Base-by-base conservation (phyloP, 306 rosid species). In the Adenanthera pavonina region DNA sequence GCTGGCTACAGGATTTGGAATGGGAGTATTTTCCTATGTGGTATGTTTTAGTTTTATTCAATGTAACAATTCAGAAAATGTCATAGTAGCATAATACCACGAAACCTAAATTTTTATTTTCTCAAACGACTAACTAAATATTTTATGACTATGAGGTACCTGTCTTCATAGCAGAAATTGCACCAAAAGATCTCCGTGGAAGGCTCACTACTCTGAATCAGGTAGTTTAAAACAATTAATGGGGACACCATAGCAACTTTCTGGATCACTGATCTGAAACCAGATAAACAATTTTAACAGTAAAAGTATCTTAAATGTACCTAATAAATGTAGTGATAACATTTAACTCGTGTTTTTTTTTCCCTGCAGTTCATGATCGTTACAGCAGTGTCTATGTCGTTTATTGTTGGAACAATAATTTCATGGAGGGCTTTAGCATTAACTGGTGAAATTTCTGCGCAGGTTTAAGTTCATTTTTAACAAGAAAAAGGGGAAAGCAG, bases 1-100 rank as follows among this genome's bases (percentile, higher is more conserved):
- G 88, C 83, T 93, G 78, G 92, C 93, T 77, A 95, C 96, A n/a
- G 99, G 99, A 84, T 95, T 90, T 78, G 99, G 97, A 87, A 95
- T 95, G 98, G 99, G 99, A 82, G 88, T 93, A 44, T 95, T 89
- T 81, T 95, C 98, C 52, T 95, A 84, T 40, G 97, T 93, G 91
- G 99, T 95, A 67, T 43, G 82, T 81, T 76, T 11, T 69, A 20
- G 52, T 82, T 82, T 71, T 51, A 48, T 78, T 68, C 33, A 75
- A 57, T 75, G 69, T 68, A 80, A 70, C 14, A 33, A 70, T 44
- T 80, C 48, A 51, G 13, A 48, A 35, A 36, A 30, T 30, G 67
- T 20, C 54, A 19, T 66, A 69, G 74, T 8, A 66, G 53, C 4
- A 68, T 66, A 69, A 78, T 8, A 66, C 73, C 4, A 68, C 15